phyloP scores from a whole-genome alignment of 306 rosid species.

The Sicyos edulis region DNA sequence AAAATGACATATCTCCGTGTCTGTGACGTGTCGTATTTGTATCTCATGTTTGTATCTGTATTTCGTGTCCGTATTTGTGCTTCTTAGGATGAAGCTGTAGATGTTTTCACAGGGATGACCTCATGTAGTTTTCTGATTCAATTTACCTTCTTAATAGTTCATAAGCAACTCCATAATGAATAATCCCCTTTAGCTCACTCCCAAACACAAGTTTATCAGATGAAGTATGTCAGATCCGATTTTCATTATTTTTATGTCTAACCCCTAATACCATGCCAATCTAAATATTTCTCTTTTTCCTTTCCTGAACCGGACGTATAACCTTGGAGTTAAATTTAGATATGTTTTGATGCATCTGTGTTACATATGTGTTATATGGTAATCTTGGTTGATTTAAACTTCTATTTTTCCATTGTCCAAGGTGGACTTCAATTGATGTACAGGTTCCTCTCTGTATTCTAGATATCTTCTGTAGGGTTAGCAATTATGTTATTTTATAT shows the following conservation, averaged over 20 bases:
- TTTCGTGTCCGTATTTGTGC: too few relatives aligned
- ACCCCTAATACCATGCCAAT: neutral
- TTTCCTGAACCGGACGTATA: neutral
- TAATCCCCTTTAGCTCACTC: neutral
- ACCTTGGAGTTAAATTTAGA: neutral
- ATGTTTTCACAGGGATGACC: neutral
- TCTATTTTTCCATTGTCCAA: neutral
- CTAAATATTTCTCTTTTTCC: neutral
- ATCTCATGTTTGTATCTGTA: too few relatives aligned
- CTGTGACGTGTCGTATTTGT: too few relatives aligned
- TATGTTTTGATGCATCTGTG: neutral
- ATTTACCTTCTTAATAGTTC: neutral
- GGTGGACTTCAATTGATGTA: neutral
- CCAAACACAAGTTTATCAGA: slow-evolving; percentile 7
- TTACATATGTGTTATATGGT: neutral
- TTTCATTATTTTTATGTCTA: neutral
- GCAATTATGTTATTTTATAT: slow-evolving; percentile 2
- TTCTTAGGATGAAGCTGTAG: too few relatives aligned
- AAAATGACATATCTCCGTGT: too few relatives aligned
- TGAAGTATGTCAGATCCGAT: neutral
- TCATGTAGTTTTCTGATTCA: neutral
- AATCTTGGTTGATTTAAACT: neutral
- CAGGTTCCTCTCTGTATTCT: too few relatives aligned
- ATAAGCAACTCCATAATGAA: neutral
- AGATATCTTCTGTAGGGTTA: neutral